Percentiles rank a stretch among this genome's conserved stretches.
Conservation (phyloP, 2,329 filamentous ascomycete species). For the Fusarium proliferatum region DNA sequence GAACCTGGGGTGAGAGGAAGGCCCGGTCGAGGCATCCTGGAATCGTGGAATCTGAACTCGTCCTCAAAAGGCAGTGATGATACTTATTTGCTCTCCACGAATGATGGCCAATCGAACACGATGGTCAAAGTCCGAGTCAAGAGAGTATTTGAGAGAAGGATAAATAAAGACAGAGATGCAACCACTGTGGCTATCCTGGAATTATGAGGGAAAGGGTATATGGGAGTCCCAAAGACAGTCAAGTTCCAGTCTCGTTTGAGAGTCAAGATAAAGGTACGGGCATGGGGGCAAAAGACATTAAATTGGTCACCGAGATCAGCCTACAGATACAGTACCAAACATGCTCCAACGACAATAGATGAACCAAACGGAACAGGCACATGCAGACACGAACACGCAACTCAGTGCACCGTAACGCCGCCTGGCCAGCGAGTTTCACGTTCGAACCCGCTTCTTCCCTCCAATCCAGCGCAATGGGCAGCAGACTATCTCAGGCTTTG, state of each 20-base stretch:
- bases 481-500: constrained; percentile 22
- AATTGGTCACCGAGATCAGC: constrained; percentile 21
- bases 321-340: neutral
- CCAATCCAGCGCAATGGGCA: constrained; percentile 38
- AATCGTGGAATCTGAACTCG: constrained; percentile 3
- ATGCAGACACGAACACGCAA: constrained; percentile 28
- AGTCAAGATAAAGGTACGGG: constrained; percentile 4
- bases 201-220: constrained; percentile 2
- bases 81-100: neutral
- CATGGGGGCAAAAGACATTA: constrained; percentile 29
- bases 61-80: neutral
- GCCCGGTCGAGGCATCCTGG: constrained; percentile 49
- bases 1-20: constrained; percentile 80
- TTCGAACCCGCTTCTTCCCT: constrained; percentile 39
- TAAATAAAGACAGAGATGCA: neutral
- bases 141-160: neutral
- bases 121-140: neutral
- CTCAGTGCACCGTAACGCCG: constrained; percentile 23
- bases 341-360: constrained; percentile 8
- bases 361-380: constrained; percentile 17
- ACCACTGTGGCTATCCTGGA: neutral
- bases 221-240: constrained; percentile 6
- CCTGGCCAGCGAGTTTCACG: constrained; percentile 34
- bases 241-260: constrained; percentile 23
- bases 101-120: neutral